A percentile compares a stretch with the other conserved stretches of the same genome.
Conservation (phyloP, 225 moss, liverwort and hornwort species). For the Sphagnum contortum region DNA sequence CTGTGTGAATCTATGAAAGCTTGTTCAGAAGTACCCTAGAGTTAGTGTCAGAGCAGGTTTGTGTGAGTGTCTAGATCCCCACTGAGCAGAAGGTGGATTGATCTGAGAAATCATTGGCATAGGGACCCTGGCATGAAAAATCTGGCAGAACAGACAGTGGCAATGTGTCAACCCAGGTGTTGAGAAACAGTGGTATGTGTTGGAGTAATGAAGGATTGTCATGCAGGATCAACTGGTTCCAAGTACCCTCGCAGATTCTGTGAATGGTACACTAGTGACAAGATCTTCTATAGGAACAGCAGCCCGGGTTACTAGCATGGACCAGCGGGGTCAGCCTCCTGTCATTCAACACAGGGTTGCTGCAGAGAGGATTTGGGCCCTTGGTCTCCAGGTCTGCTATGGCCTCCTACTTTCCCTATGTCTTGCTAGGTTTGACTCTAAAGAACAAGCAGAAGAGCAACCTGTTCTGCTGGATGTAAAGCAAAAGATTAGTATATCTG, state of each 20-base stretch:
- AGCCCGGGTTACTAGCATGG: slow-evolving; percentile 28
- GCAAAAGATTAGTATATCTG: no score
- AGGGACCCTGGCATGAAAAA: no score
- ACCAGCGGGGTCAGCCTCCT: slow-evolving; percentile 41
- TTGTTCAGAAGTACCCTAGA: no score
- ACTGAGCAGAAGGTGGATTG: no score
- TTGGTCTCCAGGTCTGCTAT: slow-evolving; percentile 35
- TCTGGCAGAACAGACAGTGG: no score
- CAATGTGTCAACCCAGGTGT: no score
- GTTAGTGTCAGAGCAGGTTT: no score
- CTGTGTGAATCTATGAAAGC: no score
- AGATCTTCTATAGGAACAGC: slow-evolving; percentile 18
- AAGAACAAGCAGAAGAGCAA: neutral
- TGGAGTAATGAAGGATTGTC: no score
- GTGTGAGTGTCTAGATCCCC: no score
- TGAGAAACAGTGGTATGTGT: no score
- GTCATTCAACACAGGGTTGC: slow-evolving; percentile 40
- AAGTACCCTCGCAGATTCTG: slow-evolving; percentile 27
- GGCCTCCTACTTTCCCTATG: neutral
- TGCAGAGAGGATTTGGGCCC: slow-evolving; percentile 48
- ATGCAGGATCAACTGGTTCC: slow-evolving; percentile 30
- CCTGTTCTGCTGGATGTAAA: neutral
- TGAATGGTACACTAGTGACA: slow-evolving; percentile 9
- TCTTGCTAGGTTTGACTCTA: neutral
- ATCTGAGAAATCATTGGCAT: no score